Evolutionary conservation across 176 grass and related monocot genomes (phyloP).

Genomic region (Ensete ventricosum): DNA sequence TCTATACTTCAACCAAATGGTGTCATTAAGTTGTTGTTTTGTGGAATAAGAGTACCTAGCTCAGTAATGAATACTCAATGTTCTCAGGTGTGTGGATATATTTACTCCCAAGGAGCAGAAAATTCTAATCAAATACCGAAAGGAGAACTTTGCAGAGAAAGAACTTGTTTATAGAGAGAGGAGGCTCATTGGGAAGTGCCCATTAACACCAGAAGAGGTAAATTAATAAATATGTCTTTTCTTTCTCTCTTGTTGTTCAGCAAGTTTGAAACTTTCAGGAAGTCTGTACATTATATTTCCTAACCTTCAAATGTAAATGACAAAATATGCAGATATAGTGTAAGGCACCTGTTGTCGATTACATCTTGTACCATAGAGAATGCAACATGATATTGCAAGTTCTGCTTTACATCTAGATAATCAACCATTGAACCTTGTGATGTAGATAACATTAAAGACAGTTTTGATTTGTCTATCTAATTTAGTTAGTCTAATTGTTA

Average conservation of each 20-base stretch:
- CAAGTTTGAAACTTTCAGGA: not conserved
- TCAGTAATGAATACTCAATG: not conserved
- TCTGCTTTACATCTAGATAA: not conserved
- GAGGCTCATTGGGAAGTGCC: constrained; percentile 80
- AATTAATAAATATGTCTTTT: constrained; percentile 7
- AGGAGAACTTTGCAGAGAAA: constrained; percentile 71
- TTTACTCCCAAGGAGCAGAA: constrained; percentile 72
- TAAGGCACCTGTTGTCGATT: not conserved
- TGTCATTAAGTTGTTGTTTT: not conserved
- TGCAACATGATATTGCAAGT: not conserved
- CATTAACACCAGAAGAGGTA: constrained; percentile 99
- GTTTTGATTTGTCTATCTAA: not conserved
- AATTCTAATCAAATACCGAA: constrained; percentile 75
- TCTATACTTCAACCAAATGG: not conserved
- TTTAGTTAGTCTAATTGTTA: not conserved
- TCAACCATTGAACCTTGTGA: not conserved
- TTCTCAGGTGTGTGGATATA: constrained; percentile 81
- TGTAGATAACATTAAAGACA: not conserved
- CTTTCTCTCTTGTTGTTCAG: not conserved
- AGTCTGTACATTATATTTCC: not conserved
- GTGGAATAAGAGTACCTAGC: not conserved
- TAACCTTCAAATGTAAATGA: not conserved
- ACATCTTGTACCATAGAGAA: not conserved
- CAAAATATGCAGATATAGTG: too few relatives aligned
- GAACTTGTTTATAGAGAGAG: constrained; percentile 59